These are phyloP conservation scores for Plantago major DNA, from an alignment of 257 asterid genomes.

Conservation along the genomic window DNA sequence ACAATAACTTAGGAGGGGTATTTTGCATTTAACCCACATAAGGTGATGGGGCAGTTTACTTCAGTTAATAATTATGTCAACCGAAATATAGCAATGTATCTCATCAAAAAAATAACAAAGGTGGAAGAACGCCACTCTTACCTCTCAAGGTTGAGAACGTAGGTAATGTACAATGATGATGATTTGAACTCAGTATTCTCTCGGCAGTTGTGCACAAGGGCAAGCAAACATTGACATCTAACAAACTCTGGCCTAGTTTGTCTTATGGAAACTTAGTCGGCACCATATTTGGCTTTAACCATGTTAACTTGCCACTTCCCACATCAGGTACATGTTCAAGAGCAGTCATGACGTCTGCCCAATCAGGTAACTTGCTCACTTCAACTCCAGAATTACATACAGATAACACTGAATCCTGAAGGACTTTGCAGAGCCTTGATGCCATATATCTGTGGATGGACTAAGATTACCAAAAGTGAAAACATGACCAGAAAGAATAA, in stretches of 20 bases:
- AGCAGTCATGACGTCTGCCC: constrained; percentile 44
- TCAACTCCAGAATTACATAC: constrained; percentile 48
- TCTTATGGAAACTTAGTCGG: constrained; percentile 29
- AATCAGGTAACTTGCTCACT: constrained; percentile 52
- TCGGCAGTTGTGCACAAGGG: constrained; percentile 69
- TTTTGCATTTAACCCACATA: too few relatives aligned
- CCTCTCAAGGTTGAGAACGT: constrained; percentile 90
- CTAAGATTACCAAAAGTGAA: constrained; percentile 51
- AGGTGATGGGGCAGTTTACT: constrained; percentile 2
- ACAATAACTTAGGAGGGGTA: too few relatives aligned
- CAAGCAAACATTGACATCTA: constrained; percentile 49
- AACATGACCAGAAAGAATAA: constrained; percentile 17
- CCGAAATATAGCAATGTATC: neutral
- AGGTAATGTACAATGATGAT: constrained; percentile 42
- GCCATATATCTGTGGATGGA: constrained; percentile 77
- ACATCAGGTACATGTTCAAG: constrained; percentile 32
- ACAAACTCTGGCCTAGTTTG: constrained; percentile 36
- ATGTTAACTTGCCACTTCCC: constrained; percentile 23
- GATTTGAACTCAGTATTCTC: constrained; percentile 59
- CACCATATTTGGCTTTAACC: constrained; percentile 23
- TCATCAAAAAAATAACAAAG: constrained; percentile 14
- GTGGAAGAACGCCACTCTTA: constrained; percentile 23
- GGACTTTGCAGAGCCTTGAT: constrained; percentile 52
- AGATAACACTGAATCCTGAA: constrained; percentile 55
- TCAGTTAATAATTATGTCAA: constrained; percentile 10